These are phyloP conservation scores for Dissoconium aciculare DNA, from an alignment of 2,329 filamentous ascomycete genomes.

Conservation along the genomic window DNA sequence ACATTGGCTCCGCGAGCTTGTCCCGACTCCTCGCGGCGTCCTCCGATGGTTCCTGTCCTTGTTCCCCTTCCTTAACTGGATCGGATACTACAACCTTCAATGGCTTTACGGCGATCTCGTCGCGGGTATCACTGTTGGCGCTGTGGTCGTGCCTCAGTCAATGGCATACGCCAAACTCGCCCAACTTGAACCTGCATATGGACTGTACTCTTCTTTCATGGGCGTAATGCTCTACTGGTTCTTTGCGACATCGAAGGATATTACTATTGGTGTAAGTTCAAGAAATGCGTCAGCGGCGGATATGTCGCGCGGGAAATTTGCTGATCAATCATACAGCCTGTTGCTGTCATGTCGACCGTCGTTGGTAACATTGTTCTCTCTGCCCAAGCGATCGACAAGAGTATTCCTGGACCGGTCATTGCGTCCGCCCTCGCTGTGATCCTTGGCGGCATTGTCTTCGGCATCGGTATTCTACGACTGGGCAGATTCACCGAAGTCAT, in stretches of 20 bases:
- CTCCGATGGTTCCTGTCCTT: conserved; percentile 51
- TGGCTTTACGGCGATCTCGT: conserved; percentile 85
- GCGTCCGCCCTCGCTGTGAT: conserved; percentile 68
- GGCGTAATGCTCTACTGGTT: conserved; percentile 93
- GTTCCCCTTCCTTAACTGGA: conserved; percentile 87
- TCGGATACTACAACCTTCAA: conserved; percentile 69
- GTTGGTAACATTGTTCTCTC: conserved; percentile 66
- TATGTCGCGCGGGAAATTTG: too few species aligned
- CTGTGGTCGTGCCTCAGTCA: conserved; percentile 82
- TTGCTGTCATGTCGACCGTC: conserved; percentile 87
- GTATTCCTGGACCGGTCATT: conserved; percentile 49
- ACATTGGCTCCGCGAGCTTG: conserved; percentile 54
- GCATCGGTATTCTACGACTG: conserved; percentile 61
- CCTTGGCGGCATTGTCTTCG: conserved; percentile 58
- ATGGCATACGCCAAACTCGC: conserved; percentile 91
- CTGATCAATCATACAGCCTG: conserved; percentile 45
- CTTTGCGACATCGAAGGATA: conserved; percentile 96
- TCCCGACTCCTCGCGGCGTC: conserved; percentile 44
- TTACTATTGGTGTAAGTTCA: conserved; percentile 78
- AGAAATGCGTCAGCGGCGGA: too few species aligned
- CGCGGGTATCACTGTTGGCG: conserved; percentile 63
- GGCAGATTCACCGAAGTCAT: conserved; percentile 93
- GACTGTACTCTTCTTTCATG: conserved; percentile 91
- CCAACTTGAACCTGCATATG: conserved; percentile 64
- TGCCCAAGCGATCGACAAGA: conserved; percentile 42